phyloP scores from a whole-genome alignment of 2,329 filamentous ascomycete species.

The Fusarium torulosum region DNA sequence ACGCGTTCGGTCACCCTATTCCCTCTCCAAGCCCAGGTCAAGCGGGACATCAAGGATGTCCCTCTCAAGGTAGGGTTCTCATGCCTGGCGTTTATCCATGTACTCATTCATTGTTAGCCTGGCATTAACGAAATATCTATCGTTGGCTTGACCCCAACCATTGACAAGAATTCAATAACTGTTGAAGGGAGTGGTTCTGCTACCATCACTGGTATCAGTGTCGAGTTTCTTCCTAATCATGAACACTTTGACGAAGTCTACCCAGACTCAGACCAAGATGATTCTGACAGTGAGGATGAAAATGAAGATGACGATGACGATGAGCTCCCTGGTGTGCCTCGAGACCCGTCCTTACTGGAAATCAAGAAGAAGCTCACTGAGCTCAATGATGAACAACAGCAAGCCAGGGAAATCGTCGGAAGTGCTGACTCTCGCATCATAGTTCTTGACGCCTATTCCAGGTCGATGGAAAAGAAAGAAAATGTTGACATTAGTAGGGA shows the following conservation, averaged over 20 bases:
- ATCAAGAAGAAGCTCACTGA: conserved; percentile 50
- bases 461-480: conserved; percentile 53
- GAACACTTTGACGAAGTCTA: conserved; percentile 68
- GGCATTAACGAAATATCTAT: conserved; percentile 71
- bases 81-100: neutral
- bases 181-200: conserved; percentile 69
- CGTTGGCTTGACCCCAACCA: conserved; percentile 65
- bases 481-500: conserved; percentile 53
- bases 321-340: conserved; percentile 38
- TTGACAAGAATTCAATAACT: conserved; percentile 71
- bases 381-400: conserved; percentile 43
- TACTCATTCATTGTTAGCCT: conserved; percentile 52
- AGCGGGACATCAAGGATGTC: conserved; percentile 69
- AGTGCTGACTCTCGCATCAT: conserved; percentile 53
- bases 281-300: conserved; percentile 47
- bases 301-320: conserved; percentile 43
- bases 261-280: conserved; percentile 59
- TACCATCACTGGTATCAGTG: conserved; percentile 71
- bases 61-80: conserved; percentile 44
- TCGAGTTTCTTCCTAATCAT: conserved; percentile 68
- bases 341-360: conserved; percentile 36
- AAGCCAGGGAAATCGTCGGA: conserved; percentile 39
- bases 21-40: conserved; percentile 70
- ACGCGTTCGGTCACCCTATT: conserved; percentile 75
- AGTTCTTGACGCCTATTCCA: conserved; percentile 58